These are phyloP conservation scores for Quercus tomentella DNA, from an alignment of 331 rosid species.

Conservation along the genomic window DNA sequence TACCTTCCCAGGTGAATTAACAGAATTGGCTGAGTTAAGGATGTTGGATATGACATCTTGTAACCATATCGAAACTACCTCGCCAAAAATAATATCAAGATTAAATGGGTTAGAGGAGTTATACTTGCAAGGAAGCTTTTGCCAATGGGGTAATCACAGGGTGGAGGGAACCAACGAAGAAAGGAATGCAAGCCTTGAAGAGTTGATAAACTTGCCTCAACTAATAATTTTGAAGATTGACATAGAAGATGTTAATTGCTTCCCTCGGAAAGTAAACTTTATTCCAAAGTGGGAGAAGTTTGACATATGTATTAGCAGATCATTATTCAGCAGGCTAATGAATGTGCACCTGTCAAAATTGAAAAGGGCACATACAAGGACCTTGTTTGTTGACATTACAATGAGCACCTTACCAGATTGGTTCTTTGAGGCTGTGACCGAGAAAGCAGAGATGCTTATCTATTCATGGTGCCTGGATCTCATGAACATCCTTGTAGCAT, in stretches of 20 bases:
- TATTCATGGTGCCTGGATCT: neutral
- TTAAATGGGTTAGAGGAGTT: too few relatives aligned
- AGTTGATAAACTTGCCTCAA: neutral
- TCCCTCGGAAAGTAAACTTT: neutral
- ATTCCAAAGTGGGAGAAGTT: constrained; percentile 6
- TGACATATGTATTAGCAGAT: neutral
- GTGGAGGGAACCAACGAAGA: neutral
- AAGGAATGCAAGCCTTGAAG: neutral
- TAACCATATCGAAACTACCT: too few relatives aligned
- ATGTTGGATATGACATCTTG: too few relatives aligned
- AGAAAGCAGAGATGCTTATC: neutral
- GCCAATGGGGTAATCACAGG: too few relatives aligned
- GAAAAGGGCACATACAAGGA: neutral
- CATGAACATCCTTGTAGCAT: too few relatives aligned
- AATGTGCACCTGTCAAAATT: too few relatives aligned
- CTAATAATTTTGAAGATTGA: neutral
- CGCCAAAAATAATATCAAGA: too few relatives aligned
- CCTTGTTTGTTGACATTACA: neutral
- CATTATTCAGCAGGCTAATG: too few relatives aligned
- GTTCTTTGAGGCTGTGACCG: neutral
- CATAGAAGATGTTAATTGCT: neutral
- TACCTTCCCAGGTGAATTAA: too few relatives aligned
- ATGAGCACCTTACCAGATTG: neutral
- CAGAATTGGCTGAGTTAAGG: too few relatives aligned
- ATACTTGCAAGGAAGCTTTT: too few relatives aligned